phyloP scores from a whole-genome alignment of 2,329 filamentous ascomycete genomes.

The Rutstroemia sp. region DNA sequence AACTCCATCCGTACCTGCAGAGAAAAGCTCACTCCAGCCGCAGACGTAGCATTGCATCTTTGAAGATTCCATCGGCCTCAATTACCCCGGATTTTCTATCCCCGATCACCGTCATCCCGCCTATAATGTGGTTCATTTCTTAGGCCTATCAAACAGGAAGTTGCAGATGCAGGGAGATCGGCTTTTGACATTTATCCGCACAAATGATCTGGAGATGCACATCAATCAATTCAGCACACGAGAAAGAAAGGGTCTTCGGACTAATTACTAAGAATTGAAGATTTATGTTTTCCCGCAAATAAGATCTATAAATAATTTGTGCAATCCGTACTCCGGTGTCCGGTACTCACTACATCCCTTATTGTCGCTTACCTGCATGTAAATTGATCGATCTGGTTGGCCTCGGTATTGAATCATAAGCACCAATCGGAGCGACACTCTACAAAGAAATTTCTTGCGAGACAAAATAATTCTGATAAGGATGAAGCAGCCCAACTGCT shows the following conservation, averaged over 20 bases:
- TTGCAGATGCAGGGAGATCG: not conserved
- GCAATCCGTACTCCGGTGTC: no score
- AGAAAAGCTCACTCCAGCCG: not conserved
- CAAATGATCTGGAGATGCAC: not conserved
- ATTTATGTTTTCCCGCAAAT: no score
- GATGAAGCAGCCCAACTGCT: no score
- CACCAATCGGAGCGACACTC: no score
- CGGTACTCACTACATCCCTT: no score
- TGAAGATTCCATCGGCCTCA: not conserved
- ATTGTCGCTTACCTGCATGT: no score
- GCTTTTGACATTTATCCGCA: not conserved
- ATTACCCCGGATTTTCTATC: not conserved
- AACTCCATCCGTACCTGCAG: not conserved
- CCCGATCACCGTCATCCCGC: not conserved
- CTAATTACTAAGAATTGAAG: no score
- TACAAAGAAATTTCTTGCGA: no score
- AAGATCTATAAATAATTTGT: no score
- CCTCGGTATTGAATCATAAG: no score
- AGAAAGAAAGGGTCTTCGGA: not conserved
- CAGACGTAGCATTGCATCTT: not conserved
- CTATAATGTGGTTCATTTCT: not conserved
- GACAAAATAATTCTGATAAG: no score
- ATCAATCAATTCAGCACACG: no score
- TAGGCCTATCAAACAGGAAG: not conserved
- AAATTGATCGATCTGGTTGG: not conserved